Base-by-base conservation (phyloP, 768 basidiomycete genomes). In the Tylopilus balloui region DNA sequence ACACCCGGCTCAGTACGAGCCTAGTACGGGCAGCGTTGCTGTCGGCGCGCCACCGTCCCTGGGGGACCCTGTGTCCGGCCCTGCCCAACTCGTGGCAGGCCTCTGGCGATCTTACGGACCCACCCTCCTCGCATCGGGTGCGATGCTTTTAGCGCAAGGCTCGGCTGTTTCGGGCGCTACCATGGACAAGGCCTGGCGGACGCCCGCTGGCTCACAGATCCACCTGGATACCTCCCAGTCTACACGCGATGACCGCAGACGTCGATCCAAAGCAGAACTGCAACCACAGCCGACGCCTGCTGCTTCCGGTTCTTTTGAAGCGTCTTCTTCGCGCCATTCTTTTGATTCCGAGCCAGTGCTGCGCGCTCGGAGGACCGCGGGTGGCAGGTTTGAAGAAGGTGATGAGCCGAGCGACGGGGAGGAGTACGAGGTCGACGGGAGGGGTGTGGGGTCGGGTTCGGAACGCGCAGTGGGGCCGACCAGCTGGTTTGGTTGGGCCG, bases 91-190 rank as follows among this genome's bases (percentile, higher is more conserved):
- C 17, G 77, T 77, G 2, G 78, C 75, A 19, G 79, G 78, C 0
- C 70, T 92, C 14, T 92, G 89, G 89, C 73, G 74, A n/a, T 78
- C 81, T 2, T 92, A 88, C 53, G 90, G 88, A 1, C 89, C 90
- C 0, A 63, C 75, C 3, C 74, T 91, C 36, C 57, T 91, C 12
- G 86, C 85, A 3, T 76, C 79, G 1, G 85, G 88, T 17, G 76
- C 85, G 0, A 78, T 79, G 3, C 63, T 89, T 4, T 65, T 90
- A 13, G 73, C 73, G 15, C 79, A 83, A 51, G 71, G 77, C 19
- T 70, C 78, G 12, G 68, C 71, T 0, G 69, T 72, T 15, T 68
- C 78, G 1, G 59, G 69, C 28, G 51, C 71, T 21, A 51, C 65
- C 20, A 19, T 57, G 15, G 60, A 63, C 4, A 54, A 50, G 29